phyloP scores from a whole-genome alignment of 2,329 filamentous ascomycete species.

The Corinectria fuckeliana region DNA sequence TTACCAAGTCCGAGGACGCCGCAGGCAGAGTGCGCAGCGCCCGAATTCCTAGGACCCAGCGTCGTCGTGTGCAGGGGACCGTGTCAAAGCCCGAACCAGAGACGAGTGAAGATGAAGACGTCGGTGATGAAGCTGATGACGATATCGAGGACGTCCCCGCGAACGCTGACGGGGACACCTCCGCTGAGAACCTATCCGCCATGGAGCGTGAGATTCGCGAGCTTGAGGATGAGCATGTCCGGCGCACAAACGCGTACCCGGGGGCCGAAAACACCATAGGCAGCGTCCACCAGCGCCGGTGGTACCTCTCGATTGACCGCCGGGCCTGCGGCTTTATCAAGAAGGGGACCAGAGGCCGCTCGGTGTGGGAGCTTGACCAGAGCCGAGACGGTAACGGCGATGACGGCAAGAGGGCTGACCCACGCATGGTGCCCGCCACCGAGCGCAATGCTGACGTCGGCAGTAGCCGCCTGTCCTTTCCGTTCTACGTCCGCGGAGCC shows the following conservation, averaged over 20 bases:
- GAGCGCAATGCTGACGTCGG: neutral
- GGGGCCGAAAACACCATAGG: constrained; percentile 70
- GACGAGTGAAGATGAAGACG: constrained; percentile 32
- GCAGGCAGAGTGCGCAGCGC: constrained; percentile 38
- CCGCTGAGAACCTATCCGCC: constrained; percentile 36
- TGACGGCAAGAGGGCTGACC: neutral
- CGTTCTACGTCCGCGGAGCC: constrained; percentile 67
- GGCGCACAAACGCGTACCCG: constrained; percentile 68
- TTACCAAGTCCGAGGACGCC: constrained; percentile 53
- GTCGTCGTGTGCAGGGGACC: constrained; percentile 1
- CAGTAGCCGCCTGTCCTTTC: constrained; percentile 50
- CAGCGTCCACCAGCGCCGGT: constrained; percentile 70
- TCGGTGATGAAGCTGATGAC: constrained; percentile 15
- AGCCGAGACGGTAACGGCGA: neutral
- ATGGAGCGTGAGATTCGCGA: constrained; percentile 52
- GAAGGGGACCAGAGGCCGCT: constrained; percentile 33
- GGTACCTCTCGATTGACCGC: constrained; percentile 70
- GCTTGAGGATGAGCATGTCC: constrained; percentile 60
- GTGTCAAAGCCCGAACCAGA: constrained; percentile 23
- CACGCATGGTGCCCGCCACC: neutral
- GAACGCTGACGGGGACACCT: constrained; percentile 19
- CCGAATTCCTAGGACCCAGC: constrained; percentile 13
- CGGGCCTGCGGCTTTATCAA: constrained; percentile 62
- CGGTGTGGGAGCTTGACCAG: constrained; percentile 17
- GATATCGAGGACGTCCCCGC: constrained; percentile 31